These are phyloP conservation scores for Carex pumila DNA, from an alignment of 176 grass and related monocot species.

Conservation along the genomic window DNA sequence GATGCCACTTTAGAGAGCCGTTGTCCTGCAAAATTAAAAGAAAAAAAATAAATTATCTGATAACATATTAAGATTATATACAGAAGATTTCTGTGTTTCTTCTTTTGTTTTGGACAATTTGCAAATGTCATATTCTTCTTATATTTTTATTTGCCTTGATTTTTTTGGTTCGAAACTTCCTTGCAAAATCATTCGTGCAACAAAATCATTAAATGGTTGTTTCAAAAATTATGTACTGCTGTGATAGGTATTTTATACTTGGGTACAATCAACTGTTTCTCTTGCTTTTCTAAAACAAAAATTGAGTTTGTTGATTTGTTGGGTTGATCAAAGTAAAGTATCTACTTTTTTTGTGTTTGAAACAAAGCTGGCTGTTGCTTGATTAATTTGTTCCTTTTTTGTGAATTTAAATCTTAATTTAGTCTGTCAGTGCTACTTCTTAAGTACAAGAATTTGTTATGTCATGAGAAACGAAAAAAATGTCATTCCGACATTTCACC, in stretches of 20 bases:
- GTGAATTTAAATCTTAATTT: not conserved
- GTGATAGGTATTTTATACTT: not conserved
- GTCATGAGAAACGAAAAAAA: not conserved
- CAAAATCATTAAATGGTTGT: not conserved
- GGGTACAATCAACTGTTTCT: not conserved
- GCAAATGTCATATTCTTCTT: no score
- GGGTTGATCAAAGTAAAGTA: not conserved
- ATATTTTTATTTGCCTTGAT: not conserved
- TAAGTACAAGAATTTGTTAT: not conserved
- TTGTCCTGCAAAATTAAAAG: not conserved
- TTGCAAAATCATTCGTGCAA: not conserved
- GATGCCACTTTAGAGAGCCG: conserved; percentile 44
- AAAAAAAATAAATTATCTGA: not conserved
- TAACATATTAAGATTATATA: not conserved
- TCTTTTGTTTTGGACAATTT: not conserved
- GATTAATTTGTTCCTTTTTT: not conserved
- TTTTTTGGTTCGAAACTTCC: not conserved
- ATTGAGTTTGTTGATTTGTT: not conserved
- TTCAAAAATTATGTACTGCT: not conserved
- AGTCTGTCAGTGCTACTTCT: not conserved
- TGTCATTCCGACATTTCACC: not conserved
- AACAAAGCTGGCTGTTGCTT: not conserved
- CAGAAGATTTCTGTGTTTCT: not conserved
- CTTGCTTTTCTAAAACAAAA: not conserved
- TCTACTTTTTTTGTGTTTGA: not conserved